phyloP scores from a whole-genome alignment of 1,284 basidiomycete genomes.

The Rhodotorula sp. region DNA sequence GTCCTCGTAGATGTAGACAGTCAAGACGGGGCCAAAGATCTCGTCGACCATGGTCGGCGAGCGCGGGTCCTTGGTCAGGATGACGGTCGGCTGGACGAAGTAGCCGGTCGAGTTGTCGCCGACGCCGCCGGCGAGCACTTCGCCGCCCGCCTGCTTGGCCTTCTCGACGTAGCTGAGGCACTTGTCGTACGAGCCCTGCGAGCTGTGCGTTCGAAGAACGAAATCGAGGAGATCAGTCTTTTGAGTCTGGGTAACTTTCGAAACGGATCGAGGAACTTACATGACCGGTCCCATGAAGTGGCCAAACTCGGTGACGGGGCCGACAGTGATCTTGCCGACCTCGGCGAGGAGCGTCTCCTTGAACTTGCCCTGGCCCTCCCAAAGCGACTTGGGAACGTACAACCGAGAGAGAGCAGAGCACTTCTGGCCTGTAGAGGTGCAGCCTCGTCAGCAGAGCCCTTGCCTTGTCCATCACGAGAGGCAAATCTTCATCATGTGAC shows the following conservation, averaged over 20 bases:
- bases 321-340: slow-evolving; percentile 79
- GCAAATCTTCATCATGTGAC: not conserved
- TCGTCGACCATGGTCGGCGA: slow-evolving; percentile 91
- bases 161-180: slow-evolving; percentile 80
- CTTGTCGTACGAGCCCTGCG: slow-evolving; percentile 81
- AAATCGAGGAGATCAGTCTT: not conserved
- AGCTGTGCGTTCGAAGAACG: slow-evolving; percentile 52
- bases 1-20: slow-evolving; percentile 85
- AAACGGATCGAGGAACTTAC: slow-evolving; percentile 52
- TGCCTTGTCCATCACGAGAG: not conserved
- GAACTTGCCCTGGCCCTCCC: slow-evolving; percentile 68
- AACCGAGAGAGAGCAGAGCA: slow-evolving; percentile 90
- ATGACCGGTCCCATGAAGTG: slow-evolving; percentile 98
- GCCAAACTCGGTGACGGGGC: slow-evolving; percentile 70
- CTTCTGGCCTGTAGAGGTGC: slow-evolving; percentile 70
- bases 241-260: not conserved
- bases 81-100: slow-evolving; percentile 92
- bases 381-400: slow-evolving; percentile 83
- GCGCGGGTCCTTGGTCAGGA: slow-evolving; percentile 86
- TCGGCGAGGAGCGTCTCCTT: slow-evolving; percentile 73
- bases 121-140: slow-evolving; percentile 82
- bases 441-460: not conserved
- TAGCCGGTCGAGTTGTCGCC: slow-evolving; percentile 85
- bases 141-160: slow-evolving; percentile 82
- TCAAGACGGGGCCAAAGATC: slow-evolving; percentile 95